A percentile compares a stretch with the other conserved stretches of the same genome.
These are phyloP conservation scores for Stenocarpella maydis DNA, from an alignment of 2,329 filamentous ascomycete species.

Conservation along the genomic window DNA sequence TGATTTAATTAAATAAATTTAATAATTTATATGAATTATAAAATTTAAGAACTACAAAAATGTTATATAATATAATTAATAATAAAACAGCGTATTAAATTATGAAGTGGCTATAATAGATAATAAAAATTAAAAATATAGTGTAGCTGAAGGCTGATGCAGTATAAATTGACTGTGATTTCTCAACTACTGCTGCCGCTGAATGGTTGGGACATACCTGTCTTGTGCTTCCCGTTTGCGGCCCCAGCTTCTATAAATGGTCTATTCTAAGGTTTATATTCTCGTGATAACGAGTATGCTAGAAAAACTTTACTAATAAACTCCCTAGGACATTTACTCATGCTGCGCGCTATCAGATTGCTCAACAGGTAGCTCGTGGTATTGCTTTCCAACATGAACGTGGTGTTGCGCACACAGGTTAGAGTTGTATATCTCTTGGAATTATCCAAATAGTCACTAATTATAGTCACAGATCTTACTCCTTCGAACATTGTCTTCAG, in stretches of 20 bases:
- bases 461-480: neutral
- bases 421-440: neutral
- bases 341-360: neutral
- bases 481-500: conserved; percentile 21
- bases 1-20: no score
- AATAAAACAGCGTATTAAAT: no score
- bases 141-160: no score
- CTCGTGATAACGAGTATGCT: neutral
- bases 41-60: no score
- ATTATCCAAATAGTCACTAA: neutral
- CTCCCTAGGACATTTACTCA: neutral
- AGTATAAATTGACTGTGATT: no score
- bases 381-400: conserved; percentile 17
- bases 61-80: no score
- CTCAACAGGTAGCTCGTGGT: conserved; percentile 2
- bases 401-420: conserved; percentile 13
- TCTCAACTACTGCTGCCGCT: no score
- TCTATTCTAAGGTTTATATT: neutral
- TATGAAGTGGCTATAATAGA: no score
- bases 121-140: no score
- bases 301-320: no score
- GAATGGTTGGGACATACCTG: no score
- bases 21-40: no score
- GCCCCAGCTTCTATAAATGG: neutral
- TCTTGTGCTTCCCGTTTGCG: conserved; percentile 14